Percentiles rank a stretch among this genome's conserved stretches.
phyloP scores from a whole-genome alignment of 495 filamentous ascomycete species.

The Usnea hakonensis region DNA sequence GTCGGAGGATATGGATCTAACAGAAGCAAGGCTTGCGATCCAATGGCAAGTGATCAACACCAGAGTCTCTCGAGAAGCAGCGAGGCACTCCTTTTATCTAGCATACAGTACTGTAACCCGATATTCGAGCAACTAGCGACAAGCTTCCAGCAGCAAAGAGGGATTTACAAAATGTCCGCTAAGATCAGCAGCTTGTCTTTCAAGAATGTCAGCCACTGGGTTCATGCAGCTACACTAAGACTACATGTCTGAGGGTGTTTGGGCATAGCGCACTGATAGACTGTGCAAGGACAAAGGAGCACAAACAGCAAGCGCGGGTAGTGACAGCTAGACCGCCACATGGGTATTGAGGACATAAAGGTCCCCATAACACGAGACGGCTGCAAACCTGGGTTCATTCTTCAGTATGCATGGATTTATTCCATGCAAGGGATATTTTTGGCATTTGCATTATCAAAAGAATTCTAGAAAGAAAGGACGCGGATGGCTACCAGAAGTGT shows the following conservation, averaged over 20 bases:
- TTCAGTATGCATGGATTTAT: background rate
- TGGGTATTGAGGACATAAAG: background rate
- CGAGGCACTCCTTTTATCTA: too few relatives aligned
- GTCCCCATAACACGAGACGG: background rate
- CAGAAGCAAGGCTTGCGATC: background rate
- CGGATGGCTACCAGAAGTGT: background rate
- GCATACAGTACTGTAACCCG: too few relatives aligned
- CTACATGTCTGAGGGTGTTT: too few relatives aligned
- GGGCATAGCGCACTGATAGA: background rate
- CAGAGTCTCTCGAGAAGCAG: background rate
- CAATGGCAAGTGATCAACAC: background rate
- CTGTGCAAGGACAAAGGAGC: background rate
- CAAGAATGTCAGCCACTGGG: background rate
- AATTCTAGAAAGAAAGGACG: background rate
- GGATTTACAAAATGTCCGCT: background rate
- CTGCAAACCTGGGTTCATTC: background rate
- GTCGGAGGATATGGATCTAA: background rate
- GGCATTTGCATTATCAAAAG: background rate
- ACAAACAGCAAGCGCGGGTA: background rate
- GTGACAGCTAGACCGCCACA: background rate
- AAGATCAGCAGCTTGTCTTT: background rate
- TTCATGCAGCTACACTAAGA: background rate
- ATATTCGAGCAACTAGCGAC: too few relatives aligned
- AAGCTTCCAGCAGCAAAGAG: background rate
- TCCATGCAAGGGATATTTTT: background rate